Percentiles rank a stretch among this genome's conserved stretches.
Conservation (phyloP, 1,284 basidiomycete species). For the Boletus sp. region DNA sequence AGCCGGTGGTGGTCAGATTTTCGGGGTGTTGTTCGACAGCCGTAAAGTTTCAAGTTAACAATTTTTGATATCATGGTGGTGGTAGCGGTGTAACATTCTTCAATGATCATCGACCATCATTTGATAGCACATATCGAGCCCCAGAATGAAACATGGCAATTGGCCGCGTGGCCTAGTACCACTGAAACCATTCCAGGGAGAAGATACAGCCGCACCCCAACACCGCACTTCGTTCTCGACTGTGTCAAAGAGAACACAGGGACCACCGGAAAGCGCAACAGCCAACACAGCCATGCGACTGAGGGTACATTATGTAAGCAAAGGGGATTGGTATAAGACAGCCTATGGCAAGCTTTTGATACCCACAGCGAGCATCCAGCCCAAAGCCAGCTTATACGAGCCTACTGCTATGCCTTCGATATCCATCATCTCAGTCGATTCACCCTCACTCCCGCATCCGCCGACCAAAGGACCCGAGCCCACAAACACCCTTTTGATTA, state of each 20-base stretch:
- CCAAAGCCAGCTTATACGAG: not conserved
- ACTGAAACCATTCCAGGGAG: slow-evolving; percentile 17
- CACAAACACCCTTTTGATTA: slow-evolving; percentile 71
- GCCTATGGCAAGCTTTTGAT: not conserved
- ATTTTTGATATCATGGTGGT: slow-evolving; percentile 7
- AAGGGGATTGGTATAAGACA: slow-evolving; percentile 14
- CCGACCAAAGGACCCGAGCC: slow-evolving; percentile 24
- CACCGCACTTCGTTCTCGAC: slow-evolving; percentile 17
- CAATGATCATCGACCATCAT: slow-evolving; percentile 7
- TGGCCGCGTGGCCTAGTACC: not conserved
- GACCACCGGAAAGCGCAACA: slow-evolving; percentile 8
- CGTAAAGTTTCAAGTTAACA: not conserved
- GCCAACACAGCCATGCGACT: slow-evolving; percentile 18
- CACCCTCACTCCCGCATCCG: slow-evolving; percentile 15
- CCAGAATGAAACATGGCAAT: not conserved
- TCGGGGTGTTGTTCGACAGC: not conserved
- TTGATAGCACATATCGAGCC: slow-evolving; percentile 1
- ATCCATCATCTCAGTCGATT: slow-evolving; percentile 24
- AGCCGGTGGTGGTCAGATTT: not conserved
- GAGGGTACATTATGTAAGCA: slow-evolving; percentile 24
- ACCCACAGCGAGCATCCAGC: slow-evolving; percentile 3
- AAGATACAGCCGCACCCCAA: not conserved
- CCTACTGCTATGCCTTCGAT: slow-evolving; percentile 29
- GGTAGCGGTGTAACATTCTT: not conserved
- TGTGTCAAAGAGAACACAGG: slow-evolving; percentile 20